These are phyloP conservation scores for Tothia fuscella DNA, from an alignment of 2,329 filamentous ascomycete species.

Conservation along the genomic window DNA sequence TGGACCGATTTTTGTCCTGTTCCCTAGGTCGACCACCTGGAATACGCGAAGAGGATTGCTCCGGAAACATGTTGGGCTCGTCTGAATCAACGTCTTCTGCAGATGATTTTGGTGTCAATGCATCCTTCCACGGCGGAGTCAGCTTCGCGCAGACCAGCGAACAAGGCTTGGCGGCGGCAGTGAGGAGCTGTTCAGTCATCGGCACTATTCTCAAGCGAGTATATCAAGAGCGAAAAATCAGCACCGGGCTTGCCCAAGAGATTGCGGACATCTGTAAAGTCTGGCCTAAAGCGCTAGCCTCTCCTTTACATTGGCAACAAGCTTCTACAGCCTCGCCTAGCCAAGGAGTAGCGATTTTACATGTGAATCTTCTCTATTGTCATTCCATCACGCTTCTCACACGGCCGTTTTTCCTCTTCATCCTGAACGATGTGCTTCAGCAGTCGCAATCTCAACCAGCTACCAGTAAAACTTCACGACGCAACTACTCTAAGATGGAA, in stretches of 20 bases:
- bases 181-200: slow-evolving; percentile 46
- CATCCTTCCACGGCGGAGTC: slow-evolving; percentile 15
- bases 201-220: slow-evolving; percentile 47
- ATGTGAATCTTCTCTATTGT: slow-evolving; percentile 49
- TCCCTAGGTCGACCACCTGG: slow-evolving; percentile 50
- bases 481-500: slow-evolving; percentile 30
- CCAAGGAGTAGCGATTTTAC: slow-evolving; percentile 47
- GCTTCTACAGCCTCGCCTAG: slow-evolving; percentile 33
- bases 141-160: slow-evolving; percentile 12
- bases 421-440: slow-evolving; percentile 36
- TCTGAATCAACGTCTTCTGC: slow-evolving; percentile 6
- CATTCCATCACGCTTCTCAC: slow-evolving; percentile 53
- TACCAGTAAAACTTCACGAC: background rate
- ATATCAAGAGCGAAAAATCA: slow-evolving; percentile 49
- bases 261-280: slow-evolving; percentile 42
- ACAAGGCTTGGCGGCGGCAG: slow-evolving; percentile 39
- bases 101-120: slow-evolving; percentile 20
- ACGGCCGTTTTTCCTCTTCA: slow-evolving; percentile 50
- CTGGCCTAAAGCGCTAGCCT: slow-evolving; percentile 36
- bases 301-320: slow-evolving; percentile 39
- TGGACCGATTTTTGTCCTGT: slow-evolving; percentile 52
- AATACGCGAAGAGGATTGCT: slow-evolving; percentile 52
- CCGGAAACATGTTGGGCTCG: slow-evolving; percentile 32
- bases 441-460: slow-evolving; percentile 14
- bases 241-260: slow-evolving; percentile 43